phyloP scores from a whole-genome alignment of 805 yeast species.

The Saccharomyces jurei region DNA sequence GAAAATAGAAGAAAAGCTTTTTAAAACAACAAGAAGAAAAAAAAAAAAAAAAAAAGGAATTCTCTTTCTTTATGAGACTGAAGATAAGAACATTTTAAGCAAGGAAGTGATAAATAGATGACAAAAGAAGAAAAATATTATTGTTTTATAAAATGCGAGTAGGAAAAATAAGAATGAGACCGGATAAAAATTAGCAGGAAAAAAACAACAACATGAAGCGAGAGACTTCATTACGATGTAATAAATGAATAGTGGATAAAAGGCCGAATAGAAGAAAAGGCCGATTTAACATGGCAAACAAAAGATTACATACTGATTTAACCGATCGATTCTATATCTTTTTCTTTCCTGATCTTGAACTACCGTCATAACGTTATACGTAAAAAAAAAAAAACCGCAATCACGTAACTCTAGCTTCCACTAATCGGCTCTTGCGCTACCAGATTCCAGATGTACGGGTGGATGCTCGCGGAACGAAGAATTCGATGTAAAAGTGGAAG shows the following conservation, averaged over 20 bases:
- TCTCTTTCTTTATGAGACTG: not conserved
- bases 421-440: not conserved
- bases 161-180: not conserved
- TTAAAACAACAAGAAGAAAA: not conserved
- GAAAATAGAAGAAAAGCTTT: not conserved
- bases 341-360: too few relatives aligned
- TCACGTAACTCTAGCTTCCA: not conserved
- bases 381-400: not conserved
- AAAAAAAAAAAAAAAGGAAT: not conserved
- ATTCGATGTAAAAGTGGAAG: not conserved
- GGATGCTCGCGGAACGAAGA: not conserved
- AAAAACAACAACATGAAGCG: not conserved
- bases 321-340: not conserved
- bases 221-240: not conserved
- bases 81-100: not conserved
- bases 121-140: not conserved
- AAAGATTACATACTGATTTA: not conserved
- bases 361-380: not conserved
- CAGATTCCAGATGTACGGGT: not conserved
- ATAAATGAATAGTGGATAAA: not conserved
- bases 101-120: not conserved
- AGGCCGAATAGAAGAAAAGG: not conserved
- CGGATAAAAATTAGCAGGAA: not conserved
- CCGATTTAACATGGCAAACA: not conserved
- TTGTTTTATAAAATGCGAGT: not conserved